Conservation (phyloP, 2,329 filamentous ascomycete species). For the Alternaria angustiovoidea region DNA sequence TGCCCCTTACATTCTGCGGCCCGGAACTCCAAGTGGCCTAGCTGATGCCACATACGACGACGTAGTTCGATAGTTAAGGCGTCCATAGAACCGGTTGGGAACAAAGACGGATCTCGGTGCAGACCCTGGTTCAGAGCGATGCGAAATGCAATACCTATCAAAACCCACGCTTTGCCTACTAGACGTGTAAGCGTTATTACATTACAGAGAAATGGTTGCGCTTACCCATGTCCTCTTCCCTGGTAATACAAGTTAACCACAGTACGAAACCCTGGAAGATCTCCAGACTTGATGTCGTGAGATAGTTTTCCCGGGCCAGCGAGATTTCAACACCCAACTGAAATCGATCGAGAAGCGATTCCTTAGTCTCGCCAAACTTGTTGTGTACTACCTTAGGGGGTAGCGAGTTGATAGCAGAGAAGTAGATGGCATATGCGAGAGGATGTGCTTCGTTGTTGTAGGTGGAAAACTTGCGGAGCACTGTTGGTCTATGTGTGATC, state of each 20-base stretch:
- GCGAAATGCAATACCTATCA: slow-evolving; percentile 48
- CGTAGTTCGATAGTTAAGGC: slow-evolving; percentile 49
- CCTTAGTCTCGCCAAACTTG: slow-evolving; percentile 45
- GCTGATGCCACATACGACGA: slow-evolving; percentile 49
- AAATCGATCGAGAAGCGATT: slow-evolving; percentile 41
- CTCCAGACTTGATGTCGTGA: slow-evolving; percentile 49
- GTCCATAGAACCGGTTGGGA: slow-evolving; percentile 48
- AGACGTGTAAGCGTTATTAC: slow-evolving; percentile 5
- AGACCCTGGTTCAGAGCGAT: slow-evolving; percentile 50
- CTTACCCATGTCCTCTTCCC: slow-evolving; percentile 51
- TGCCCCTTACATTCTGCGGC: slow-evolving; percentile 52
- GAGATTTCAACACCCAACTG: slow-evolving; percentile 48
- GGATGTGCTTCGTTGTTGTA: slow-evolving; percentile 45
- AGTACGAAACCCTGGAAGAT: slow-evolving; percentile 50
- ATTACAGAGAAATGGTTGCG: neutral
- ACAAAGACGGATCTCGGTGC: slow-evolving; percentile 50
- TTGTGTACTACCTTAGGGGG: slow-evolving; percentile 39
- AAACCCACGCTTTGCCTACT: slow-evolving; percentile 49
- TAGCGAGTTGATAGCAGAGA: slow-evolving; percentile 48
- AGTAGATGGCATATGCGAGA: slow-evolving; percentile 48
- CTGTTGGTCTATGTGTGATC: slow-evolving; percentile 47
- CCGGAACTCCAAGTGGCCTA: slow-evolving; percentile 50
- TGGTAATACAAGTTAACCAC: slow-evolving; percentile 49
- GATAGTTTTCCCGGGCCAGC: slow-evolving; percentile 47
- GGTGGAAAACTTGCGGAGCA: slow-evolving; percentile 37